Percentiles rank a stretch among this genome's conserved stretches.
phyloP scores from a whole-genome alignment of 306 rosid genomes.

The Rosa multiflora region DNA sequence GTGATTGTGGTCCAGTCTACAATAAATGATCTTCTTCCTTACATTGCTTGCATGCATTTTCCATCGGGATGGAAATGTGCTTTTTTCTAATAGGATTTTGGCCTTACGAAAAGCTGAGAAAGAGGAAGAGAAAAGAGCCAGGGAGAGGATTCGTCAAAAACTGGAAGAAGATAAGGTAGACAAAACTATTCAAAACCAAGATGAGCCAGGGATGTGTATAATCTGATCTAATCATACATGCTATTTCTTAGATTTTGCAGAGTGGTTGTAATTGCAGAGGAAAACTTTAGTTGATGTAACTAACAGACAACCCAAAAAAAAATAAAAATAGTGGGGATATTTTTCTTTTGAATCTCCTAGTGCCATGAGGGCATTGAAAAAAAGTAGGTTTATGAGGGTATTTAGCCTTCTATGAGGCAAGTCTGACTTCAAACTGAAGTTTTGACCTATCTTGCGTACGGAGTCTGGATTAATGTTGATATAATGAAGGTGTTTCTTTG shows the following conservation, averaged over 20 bases:
- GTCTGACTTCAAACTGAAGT: background rate
- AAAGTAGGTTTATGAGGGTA: background rate
- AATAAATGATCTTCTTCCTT: background rate
- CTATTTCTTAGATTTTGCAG: background rate
- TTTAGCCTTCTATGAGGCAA: background rate
- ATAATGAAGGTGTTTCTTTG: background rate
- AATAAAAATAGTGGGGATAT: background rate
- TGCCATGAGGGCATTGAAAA: background rate
- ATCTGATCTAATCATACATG: background rate
- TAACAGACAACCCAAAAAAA: background rate
- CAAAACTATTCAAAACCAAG: background rate
- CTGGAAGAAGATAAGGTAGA: slow-evolving; percentile 96
- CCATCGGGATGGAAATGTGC: slow-evolving; percentile 16
- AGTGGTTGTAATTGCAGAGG: background rate
- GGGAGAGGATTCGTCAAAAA: slow-evolving; percentile 89
- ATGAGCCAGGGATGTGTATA: background rate
- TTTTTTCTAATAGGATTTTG: slow-evolving; percentile 54
- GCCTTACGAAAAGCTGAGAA: slow-evolving; percentile 96
- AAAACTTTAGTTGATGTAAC: background rate
- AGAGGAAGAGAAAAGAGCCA: slow-evolving; percentile 93
- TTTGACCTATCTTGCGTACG: background rate
- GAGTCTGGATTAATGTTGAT: background rate
- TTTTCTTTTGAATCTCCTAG: background rate
- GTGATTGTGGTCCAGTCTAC: slow-evolving; percentile 15
- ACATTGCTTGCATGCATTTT: background rate